Conservation (phyloP, 2,329 filamentous ascomycete genomes). For the Botryotinia globosa region DNA sequence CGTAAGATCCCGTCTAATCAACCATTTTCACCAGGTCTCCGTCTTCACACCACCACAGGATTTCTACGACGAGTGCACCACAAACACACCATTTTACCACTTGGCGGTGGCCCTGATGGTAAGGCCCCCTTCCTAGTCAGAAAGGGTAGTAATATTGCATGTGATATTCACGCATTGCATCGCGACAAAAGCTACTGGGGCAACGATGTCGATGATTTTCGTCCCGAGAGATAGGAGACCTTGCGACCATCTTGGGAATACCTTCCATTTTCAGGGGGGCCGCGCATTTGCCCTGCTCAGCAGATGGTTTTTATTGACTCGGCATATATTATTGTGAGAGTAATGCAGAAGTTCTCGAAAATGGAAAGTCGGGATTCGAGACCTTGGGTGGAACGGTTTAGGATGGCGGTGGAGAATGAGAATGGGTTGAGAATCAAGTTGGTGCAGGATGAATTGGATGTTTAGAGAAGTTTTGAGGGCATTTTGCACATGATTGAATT, state of each 20-base stretch:
- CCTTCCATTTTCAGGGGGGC: background rate
- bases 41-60: background rate
- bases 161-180: background rate
- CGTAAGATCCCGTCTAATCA: background rate
- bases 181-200: slow-evolving; percentile 40
- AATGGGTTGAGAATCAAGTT: background rate
- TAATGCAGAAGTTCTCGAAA: background rate
- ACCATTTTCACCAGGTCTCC: background rate
- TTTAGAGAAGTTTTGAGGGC: background rate
- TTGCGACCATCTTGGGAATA: background rate
- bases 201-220: background rate
- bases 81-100: background rate
- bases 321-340: background rate
- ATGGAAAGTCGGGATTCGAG: background rate
- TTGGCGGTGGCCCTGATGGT: background rate
- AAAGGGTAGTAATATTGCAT: background rate
- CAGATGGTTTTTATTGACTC: background rate
- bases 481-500: background rate
- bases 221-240: background rate
- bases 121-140: background rate
- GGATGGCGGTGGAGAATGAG: background rate
- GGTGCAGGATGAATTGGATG: background rate
- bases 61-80: background rate
- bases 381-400: background rate
- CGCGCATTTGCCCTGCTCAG: background rate